These are phyloP conservation scores for Aquilaria yunnanensis DNA, from an alignment of 345 rosid genomes.

Conservation along the genomic window DNA sequence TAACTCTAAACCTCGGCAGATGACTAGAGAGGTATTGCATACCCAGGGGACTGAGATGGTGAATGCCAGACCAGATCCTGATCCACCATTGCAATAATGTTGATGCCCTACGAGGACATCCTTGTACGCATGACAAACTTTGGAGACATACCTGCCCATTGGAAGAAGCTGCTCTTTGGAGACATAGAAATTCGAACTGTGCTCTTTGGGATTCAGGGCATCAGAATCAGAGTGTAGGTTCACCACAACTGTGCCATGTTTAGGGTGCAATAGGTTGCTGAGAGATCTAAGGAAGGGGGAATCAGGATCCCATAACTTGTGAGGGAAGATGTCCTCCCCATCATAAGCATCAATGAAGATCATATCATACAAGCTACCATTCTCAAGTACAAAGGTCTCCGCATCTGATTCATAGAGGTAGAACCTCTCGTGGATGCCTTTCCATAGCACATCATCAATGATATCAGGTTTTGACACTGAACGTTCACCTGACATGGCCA, in stretches of 20 bases:
- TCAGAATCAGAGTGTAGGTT: slow-evolving; percentile 79
- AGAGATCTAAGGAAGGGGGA: slow-evolving; percentile 62
- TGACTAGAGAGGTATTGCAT: slow-evolving; percentile 65
- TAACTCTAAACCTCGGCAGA: slow-evolving; percentile 44
- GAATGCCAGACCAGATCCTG: slow-evolving; percentile 39
- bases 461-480: slow-evolving; percentile 32
- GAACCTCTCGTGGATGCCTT: slow-evolving; percentile 81
- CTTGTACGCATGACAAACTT: slow-evolving; percentile 56
- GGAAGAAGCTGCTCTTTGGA: slow-evolving; percentile 35
- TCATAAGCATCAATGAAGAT: slow-evolving; percentile 91
- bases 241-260: slow-evolving; percentile 80
- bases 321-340: slow-evolving; percentile 86
- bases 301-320: slow-evolving; percentile 67
- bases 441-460: slow-evolving; percentile 65
- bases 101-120: slow-evolving; percentile 34
- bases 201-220: slow-evolving; percentile 15
- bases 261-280: slow-evolving; percentile 44
- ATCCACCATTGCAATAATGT: slow-evolving; percentile 4
- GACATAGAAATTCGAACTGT: slow-evolving; percentile 21
- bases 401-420: slow-evolving; percentile 73
- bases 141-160: slow-evolving; percentile 46
- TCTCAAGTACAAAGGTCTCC: slow-evolving; percentile 50
- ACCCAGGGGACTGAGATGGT: slow-evolving; percentile 72
- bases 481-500: slow-evolving; percentile 40
- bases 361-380: slow-evolving; percentile 44